A percentile compares a stretch with the other conserved stretches of the same genome.
phyloP scores from a whole-genome alignment of 2,329 filamentous ascomycete species.

The Moelleriella libera region DNA sequence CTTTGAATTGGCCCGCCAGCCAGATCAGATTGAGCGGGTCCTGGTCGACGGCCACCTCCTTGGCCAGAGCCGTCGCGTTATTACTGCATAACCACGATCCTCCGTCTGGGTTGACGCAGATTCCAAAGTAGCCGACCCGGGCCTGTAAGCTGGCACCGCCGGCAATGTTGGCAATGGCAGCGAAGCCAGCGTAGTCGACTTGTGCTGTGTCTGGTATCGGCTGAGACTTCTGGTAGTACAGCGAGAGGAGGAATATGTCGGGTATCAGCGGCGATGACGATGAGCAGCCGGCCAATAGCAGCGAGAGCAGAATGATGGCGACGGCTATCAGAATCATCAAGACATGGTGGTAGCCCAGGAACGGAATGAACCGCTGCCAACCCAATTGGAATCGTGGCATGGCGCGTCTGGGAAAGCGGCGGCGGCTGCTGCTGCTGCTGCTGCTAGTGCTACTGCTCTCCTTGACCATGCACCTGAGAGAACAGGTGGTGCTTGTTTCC shows the following conservation, averaged over 20 bases:
- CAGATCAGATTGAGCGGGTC: conserved; percentile 95
- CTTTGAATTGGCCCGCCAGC: conserved; percentile 94
- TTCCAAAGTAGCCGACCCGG: conserved; percentile 93
- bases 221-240: conserved; percentile 85
- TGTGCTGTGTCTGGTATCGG: conserved; percentile 74
- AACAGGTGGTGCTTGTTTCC: too few relatives aligned
- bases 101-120: conserved; percentile 85
- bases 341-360: conserved; percentile 67
- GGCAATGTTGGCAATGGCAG: conserved; percentile 81
- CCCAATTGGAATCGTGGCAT: conserved; percentile 28
- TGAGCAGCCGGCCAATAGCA: conserved; percentile 88
- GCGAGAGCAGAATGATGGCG: conserved; percentile 82
- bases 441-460: too few relatives aligned
- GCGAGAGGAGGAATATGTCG: conserved; percentile 91
- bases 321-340: conserved; percentile 95
- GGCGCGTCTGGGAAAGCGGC: conserved; percentile 4
- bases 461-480: too few relatives aligned
- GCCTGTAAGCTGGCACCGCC: conserved; percentile 73
- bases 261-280: conserved; percentile 92
- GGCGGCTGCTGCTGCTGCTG: too few relatives aligned
- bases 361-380: conserved; percentile 52
- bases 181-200: conserved; percentile 77
- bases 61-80: conserved; percentile 86
- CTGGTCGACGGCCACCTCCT: conserved; percentile 78
- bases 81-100: conserved; percentile 92